Conservation (phyloP, 208 protist genomes). For the Leishmania amazonensis region DNA sequence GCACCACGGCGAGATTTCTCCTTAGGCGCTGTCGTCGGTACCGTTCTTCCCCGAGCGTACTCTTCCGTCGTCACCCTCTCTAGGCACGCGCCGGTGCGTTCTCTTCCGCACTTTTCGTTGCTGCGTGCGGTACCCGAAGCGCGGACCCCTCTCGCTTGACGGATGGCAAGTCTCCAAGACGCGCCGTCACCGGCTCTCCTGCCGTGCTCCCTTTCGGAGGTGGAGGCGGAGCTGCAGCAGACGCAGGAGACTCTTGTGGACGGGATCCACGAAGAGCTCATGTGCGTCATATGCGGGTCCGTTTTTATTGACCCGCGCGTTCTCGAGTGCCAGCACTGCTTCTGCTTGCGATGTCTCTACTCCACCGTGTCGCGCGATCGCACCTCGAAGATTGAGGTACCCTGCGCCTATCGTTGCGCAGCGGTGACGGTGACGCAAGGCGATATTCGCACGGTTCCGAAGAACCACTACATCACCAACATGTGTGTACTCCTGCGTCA, state of each 20-base stretch:
- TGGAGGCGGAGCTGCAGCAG: slow-evolving; percentile 5
- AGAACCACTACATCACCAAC: slow-evolving; percentile 52
- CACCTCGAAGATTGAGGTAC: slow-evolving; percentile 26
- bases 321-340: slow-evolving; percentile 71
- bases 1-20: not conserved
- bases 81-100: not conserved
- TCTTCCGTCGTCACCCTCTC: not conserved
- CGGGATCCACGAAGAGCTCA: slow-evolving; percentile 39
- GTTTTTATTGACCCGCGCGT: slow-evolving; percentile 64
- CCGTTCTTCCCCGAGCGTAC: not conserved
- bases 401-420: slow-evolving; percentile 52
- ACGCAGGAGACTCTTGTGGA: slow-evolving; percentile 25
- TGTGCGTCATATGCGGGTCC: slow-evolving; percentile 52
- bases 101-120: not conserved
- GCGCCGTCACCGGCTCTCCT: slow-evolving; percentile 1
- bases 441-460: slow-evolving; percentile 47
- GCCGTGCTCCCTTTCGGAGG: slow-evolving; percentile 7
- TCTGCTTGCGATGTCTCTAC: slow-evolving; percentile 74
- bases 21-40: not conserved
- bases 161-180: not conserved
- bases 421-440: slow-evolving; percentile 37
- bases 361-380: slow-evolving; percentile 37
- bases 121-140: not conserved
- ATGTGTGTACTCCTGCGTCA: slow-evolving; percentile 26
- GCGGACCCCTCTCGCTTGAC: not conserved